Base-by-base conservation (phyloP, 2,329 filamentous ascomycete genomes). In the Polytolypa hystricis region DNA sequence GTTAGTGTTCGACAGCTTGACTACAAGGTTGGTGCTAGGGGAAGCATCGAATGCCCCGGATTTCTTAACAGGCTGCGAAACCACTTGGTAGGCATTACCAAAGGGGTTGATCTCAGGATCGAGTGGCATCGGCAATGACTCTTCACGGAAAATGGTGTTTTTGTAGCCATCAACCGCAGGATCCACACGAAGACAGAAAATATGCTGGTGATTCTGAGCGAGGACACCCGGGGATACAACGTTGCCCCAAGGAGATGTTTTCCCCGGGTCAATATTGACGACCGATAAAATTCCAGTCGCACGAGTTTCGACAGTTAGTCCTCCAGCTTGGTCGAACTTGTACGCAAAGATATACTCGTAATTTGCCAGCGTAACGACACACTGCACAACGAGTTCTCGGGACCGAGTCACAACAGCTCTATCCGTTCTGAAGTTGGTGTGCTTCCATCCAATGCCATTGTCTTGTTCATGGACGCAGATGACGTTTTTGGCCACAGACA, bases 381-480 rank as follows among this genome's bases (percentile, higher is more conserved):
- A 77, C 46, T 82, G 78, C 2, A 82, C 55, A 0, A 82, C 75
- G 2, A 82, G 65, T 45, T 79, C 71, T 1, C 78, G 69, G 39
- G 69, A 65, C 5, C 79, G 65, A 0, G 72, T 73, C 0, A 81
- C 73, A 1, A 77, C 73, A 0, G 75, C 74, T 2, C 73, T 67
- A 18, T 67, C 65, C 0, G 75, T 81, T 3, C 77, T 66, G 61
- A 71, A 79, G 58, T 82, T 81, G 4, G 76, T 79, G 56, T 81
- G 78, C 50, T 82, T 81, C 76, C 77, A 81, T 5, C 69, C 67
- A 28, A 82, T 79, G 4, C 79, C 79, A 36, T 74, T 71, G 46
- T 83, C 79, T 49, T 80, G 73, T 52, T 83, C 79, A 49, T 82
- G 79, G 3, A 82, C 58, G 48, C 79, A 83, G 38, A 81, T 63